Evolutionary conservation across 352 stramenopile species (phyloP), one percentile per base, ranked within the genome.

Genomic region (Globisporangium iwayamae): DNA sequence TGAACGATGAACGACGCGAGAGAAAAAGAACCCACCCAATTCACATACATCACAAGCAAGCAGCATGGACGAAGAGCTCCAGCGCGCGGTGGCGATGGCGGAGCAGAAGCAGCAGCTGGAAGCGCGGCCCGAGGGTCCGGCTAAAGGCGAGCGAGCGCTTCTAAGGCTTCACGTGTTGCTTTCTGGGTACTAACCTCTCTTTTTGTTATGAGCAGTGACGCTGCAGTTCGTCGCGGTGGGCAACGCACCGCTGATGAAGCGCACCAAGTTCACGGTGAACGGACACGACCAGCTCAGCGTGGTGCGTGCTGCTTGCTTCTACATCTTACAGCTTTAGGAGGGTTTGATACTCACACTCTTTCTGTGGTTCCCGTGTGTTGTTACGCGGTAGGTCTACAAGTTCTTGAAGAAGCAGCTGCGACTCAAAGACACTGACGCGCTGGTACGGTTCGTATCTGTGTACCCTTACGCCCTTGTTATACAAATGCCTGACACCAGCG

Each of bases 191-290:
- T 25, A 28, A 45, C 14, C 7, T 25, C 13, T 43, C 11, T 16
- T 2, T 16, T 36, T 41, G 43, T 9, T 4, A n/a, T 22, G 41
- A 32, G n/a, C 41, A 94, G 86, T 94, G 55, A 94, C 81, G 57
- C 67, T 94, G 65, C 86, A 94, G 70, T 95, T 95, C 60, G 76
- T 91, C 16, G 86, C 84, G 1, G 83, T 89, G 60, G 86, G 84
- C 47, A 93, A 78, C 50, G 86, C 84, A 43, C 84, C 84, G 59
- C 75, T 95, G 25, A 91, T 95, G 83, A 93, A 95, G 70, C 83
- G 85, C 56, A 95, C 79, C 64, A 95, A 95, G 70, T 95, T 95
- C 62, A 95, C 84, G 2, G 85, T 93, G 32, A 89, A 81, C 28
- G 86, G 83, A 16, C 63, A 76, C 22, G 86, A 95, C 59, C 70